Evolutionary conservation across 2,329 filamentous ascomycete species (phyloP), one percentile per base, ranked within the genome.

Genomic region (Saccharata proteae): DNA sequence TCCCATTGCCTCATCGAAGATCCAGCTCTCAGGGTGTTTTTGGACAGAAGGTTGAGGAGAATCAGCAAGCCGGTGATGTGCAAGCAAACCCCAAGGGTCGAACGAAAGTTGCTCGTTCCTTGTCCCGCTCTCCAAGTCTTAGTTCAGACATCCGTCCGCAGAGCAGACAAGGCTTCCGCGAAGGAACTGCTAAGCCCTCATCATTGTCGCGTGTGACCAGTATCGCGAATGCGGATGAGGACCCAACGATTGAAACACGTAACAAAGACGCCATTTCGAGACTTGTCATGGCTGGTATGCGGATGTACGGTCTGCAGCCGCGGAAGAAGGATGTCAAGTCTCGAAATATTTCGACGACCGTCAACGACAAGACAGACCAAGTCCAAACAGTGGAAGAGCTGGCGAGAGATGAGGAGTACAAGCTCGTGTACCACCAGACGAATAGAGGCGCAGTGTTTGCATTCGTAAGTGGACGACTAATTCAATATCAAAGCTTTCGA

Each of bases 251-350:
- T 2, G 55, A 60, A 30, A 47, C 47, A 3, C 41, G 51, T n/a
- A 69, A 69, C 43, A 67, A 66, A 37, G 61, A 64, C n/a, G 45
- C 57, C 3, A 47, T 69, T 3, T 61, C 61, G 0, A 54, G 60
- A n/a, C 51, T 65, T 4, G 59, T 68, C 15, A 64, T 69, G 60
- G 60, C 65, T 5, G 65, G 62, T 4, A 65, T 69, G 63, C 61
- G 65, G 2, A 54, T 69, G 37, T 57, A 67, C 38, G 65, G 65
- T 2, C 38, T 66, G 6, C 57, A 62, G 20, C 62, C 63, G 36
- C 48, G 51, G 24, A 62, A 57, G 43, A 29, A 23, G 10, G 44
- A 5, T 41, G 44, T 9, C 40, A 40, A 12, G 33, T 40, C 9
- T 21, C 23, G 34, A 10, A 30, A 30, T 4, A 16, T 11, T 4